phyloP scores from a whole-genome alignment of 345 rosid genomes.

The Psidium guajava region DNA sequence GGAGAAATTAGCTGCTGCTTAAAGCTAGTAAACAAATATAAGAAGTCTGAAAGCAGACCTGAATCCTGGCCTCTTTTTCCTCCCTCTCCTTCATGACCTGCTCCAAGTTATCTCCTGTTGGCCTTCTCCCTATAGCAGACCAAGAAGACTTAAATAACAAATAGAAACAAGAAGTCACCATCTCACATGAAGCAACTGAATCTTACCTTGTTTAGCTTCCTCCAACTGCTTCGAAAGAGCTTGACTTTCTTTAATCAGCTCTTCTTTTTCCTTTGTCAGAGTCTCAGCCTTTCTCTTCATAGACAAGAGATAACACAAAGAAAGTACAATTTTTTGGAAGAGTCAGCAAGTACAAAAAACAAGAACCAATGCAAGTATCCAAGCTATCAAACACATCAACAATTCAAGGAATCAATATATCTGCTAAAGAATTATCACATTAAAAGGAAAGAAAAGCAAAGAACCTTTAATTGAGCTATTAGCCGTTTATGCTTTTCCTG shows the following conservation, averaged over 20 bases:
- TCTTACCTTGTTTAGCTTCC: conserved; percentile 76
- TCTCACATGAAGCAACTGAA: not conserved
- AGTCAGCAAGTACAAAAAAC: not conserved
- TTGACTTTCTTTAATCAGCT: conserved; percentile 53
- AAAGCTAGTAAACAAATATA: not conserved
- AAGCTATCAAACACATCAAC: not conserved
- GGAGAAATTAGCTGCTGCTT: not conserved
- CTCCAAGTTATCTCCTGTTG: conserved; percentile 44
- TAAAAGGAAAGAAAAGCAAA: not conserved
- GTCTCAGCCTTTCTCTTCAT: conserved; percentile 39
- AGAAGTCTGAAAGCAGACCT: conserved; percentile 31
- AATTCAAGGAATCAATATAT: not conserved
- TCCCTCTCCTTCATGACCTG: conserved; percentile 84
- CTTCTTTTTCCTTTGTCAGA: conserved; percentile 64
- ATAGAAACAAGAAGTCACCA: not conserved
- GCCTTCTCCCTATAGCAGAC: conserved; percentile 39
- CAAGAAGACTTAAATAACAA: not conserved
- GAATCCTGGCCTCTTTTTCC: conserved; percentile 78
- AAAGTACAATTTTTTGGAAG: not conserved
- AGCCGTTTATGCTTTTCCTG: conserved; percentile 50
- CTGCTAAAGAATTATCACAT: not conserved
- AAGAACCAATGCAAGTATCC: not conserved
- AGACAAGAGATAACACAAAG: not conserved
- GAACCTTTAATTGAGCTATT: conserved; percentile 37
- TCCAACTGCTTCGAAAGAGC: conserved; percentile 72